Conservation (phyloP, 1,284 basidiomycete species). For the Phellinidium pouzarii region DNA sequence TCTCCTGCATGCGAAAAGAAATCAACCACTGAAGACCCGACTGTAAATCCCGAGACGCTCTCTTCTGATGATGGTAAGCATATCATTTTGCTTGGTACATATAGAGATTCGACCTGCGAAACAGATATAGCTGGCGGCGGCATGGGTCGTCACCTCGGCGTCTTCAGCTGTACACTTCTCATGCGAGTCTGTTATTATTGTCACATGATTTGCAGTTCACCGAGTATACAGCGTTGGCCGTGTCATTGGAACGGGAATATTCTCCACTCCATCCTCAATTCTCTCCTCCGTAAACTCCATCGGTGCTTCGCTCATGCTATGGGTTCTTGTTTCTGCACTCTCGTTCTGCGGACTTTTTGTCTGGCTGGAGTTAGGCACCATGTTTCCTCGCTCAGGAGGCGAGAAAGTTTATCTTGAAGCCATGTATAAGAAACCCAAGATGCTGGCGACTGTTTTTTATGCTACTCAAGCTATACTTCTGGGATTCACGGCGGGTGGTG, state of each 20-base stretch:
- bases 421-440: slow-evolving; percentile 39
- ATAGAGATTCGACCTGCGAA: too few species aligned
- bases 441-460: slow-evolving; percentile 42
- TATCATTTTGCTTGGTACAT: too few species aligned
- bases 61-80: not conserved
- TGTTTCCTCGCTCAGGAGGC: slow-evolving; percentile 48
- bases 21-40: not conserved
- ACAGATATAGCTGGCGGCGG: slow-evolving; percentile 41
- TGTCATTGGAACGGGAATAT: slow-evolving; percentile 58
- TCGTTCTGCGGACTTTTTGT: slow-evolving; percentile 47
- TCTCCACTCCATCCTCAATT: slow-evolving; percentile 57
- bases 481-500: slow-evolving; percentile 48
- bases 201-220: not conserved
- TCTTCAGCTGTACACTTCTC: slow-evolving; percentile 43
- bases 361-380: slow-evolving; percentile 51
- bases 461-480: slow-evolving; percentile 43
- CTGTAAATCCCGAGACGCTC: not conserved
- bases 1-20: not conserved
- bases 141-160: slow-evolving; percentile 40
- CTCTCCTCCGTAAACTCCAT: slow-evolving; percentile 41
- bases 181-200: slow-evolving; percentile 25
- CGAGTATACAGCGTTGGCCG: slow-evolving; percentile 35
- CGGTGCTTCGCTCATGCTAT: slow-evolving; percentile 49
- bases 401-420: slow-evolving; percentile 52
- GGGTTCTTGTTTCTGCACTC: slow-evolving; percentile 48